A percentile compares a stretch with the other conserved stretches of the same genome.
These are phyloP conservation scores for Eucalyptus pumila DNA, from an alignment of 345 rosid genomes.

Conservation along the genomic window DNA sequence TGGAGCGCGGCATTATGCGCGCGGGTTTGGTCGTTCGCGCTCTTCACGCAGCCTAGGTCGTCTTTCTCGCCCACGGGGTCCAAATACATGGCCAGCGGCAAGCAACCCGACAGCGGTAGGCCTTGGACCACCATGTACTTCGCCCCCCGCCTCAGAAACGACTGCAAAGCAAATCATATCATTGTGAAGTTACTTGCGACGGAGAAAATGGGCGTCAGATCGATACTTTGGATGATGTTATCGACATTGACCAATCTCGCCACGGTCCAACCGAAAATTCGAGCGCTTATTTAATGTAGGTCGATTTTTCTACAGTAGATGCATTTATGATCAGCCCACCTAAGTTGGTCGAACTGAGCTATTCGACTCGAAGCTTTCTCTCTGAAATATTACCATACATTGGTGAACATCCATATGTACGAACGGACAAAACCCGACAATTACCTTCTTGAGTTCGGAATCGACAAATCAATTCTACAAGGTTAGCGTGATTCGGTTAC, in stretches of 20 bases:
- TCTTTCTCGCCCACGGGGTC: no score
- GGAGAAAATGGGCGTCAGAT: background rate
- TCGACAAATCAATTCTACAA: background rate
- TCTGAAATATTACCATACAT: background rate
- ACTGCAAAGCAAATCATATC: conserved; percentile 15
- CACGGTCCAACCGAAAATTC: background rate
- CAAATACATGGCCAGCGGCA: no score
- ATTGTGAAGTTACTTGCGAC: background rate
- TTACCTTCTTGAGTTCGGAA: background rate
- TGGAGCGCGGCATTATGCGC: no score
- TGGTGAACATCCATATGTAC: background rate
- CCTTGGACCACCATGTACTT: no score
- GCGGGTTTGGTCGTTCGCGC: no score
- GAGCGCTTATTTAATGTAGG: background rate
- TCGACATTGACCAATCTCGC: background rate
- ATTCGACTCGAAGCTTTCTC: background rate
- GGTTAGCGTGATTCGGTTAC: no score
- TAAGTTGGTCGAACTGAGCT: background rate
- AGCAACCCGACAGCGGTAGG: no score
- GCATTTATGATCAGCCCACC: background rate
- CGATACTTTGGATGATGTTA: background rate
- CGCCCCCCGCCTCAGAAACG: conserved; percentile 58
- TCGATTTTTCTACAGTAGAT: background rate
- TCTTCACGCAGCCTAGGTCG: no score
- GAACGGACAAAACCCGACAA: background rate